These are phyloP conservation scores for Cercophora sp. DNA, from an alignment of 495 filamentous ascomycete genomes.

Conservation along the genomic window DNA sequence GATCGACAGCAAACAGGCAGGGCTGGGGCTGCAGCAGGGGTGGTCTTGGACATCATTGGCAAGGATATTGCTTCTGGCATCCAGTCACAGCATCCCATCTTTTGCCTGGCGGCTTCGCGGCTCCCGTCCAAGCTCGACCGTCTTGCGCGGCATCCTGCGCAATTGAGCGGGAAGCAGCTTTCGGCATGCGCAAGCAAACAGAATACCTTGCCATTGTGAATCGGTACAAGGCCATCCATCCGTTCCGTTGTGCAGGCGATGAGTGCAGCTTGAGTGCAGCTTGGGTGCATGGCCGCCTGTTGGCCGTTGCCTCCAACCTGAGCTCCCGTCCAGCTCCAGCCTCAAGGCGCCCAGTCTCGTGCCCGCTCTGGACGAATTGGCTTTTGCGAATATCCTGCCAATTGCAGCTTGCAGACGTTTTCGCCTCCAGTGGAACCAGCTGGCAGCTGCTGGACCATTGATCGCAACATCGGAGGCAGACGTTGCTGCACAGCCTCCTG, in stretches of 20 bases:
- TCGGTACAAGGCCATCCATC: no score
- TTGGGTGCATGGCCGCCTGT: no score
- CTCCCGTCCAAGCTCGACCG: neutral
- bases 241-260: no score
- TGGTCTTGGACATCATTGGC: constrained; percentile 11
- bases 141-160: constrained; percentile 13
- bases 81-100: constrained; percentile 7
- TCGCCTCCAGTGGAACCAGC: constrained; percentile 4
- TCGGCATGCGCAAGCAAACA: no score
- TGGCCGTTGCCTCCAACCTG: no score
- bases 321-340: no score
- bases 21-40: constrained; percentile 16
- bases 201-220: constrained; percentile 4
- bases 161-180: neutral
- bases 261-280: no score
- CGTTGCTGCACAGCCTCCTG: constrained; percentile 13
- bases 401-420: neutral
- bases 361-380: constrained; percentile 6
- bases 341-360: no score
- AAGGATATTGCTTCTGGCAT: neutral
- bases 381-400: constrained; percentile 1
- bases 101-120: neutral
- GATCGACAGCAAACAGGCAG: constrained; percentile 23
- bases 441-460: constrained; percentile 2
- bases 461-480: neutral